phyloP scores from a whole-genome alignment of 176 grass and related monocot species.

The Leersia perrieri region DNA sequence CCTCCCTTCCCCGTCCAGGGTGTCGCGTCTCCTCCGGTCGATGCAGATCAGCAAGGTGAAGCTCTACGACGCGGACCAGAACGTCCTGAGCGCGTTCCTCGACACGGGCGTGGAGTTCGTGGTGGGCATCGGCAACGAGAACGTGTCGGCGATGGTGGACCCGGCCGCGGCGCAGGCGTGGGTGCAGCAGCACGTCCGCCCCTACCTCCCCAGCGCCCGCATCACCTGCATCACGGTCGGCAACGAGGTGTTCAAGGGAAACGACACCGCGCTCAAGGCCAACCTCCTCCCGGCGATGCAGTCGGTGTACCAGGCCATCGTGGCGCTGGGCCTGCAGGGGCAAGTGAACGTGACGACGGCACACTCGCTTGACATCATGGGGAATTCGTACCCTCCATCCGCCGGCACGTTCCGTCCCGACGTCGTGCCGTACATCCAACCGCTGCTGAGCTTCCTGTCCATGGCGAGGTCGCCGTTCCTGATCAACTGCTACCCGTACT shows the following conservation, averaged over 20 bases:
- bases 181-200: slow-evolving; percentile 65
- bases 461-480: slow-evolving; percentile 71
- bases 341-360: slow-evolving; percentile 77
- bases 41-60: slow-evolving; percentile 86
- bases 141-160: slow-evolving; percentile 63
- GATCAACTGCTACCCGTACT: slow-evolving; percentile 90
- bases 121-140: slow-evolving; percentile 77
- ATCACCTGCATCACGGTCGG: slow-evolving; percentile 92
- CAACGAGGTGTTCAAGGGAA: slow-evolving; percentile 93
- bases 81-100: slow-evolving; percentile 70
- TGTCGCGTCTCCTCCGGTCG: slow-evolving; percentile 55
- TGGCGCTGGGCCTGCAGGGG: slow-evolving; percentile 52
- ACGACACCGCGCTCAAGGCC: slow-evolving; percentile 60
- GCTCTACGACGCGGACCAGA: slow-evolving; percentile 85
- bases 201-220: slow-evolving; percentile 57
- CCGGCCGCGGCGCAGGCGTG: slow-evolving; percentile 54
- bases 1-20: slow-evolving; percentile 62
- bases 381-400: slow-evolving; percentile 76
- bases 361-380: slow-evolving; percentile 80
- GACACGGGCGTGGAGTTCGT: slow-evolving; percentile 77
- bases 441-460: slow-evolving; percentile 67
- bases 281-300: slow-evolving; percentile 71
- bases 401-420: slow-evolving; percentile 65
- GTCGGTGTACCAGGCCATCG: slow-evolving; percentile 55
- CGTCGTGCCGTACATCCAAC: slow-evolving; percentile 54